Evolutionary conservation across 306 rosid species (phyloP), one percentile per base, ranked within the genome.

Genomic region (Leucaena leucocephala): DNA sequence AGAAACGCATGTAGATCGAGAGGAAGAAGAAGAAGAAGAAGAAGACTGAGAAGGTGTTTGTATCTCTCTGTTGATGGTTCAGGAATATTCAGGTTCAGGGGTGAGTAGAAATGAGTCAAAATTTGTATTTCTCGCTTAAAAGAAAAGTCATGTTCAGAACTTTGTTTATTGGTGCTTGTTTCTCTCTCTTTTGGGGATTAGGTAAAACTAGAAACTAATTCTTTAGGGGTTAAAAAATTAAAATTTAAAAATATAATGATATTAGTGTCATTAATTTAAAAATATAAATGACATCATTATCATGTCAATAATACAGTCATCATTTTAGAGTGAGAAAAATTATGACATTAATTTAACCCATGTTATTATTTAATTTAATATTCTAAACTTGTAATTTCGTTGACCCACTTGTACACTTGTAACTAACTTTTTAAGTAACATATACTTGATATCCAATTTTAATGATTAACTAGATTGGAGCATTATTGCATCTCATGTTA

Each of bases 251-350:
- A n/a, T n/a, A n/a, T n/a, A n/a, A n/a, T n/a, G n/a, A n/a, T n/a
- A n/a, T n/a, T n/a, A n/a, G n/a, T n/a, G n/a, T n/a, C n/a, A n/a
- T n/a, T n/a, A n/a, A 14, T 27, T 10, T 3, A 33, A 33, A 64
- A 38, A 36, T 6, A 42, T 65, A 3, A 65, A 65, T 38, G 43
- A 65, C 70, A 38, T 46, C 46, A 65, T 65, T 65, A 65, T 13
- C 17, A 65, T 65, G 70, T 65, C 67, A 61, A 61, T 65, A 65
- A 65, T 65, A 17, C 22, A 36, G 44, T 16, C 44, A 38, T 65
- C 46, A 38, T 65, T 38, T 38, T 38, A 16, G 46, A 0, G 15
- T 2, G 39, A 39, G 66, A 16, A 10, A 59, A 27, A 59, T 59
- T 9, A 59, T 27, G 17, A 12, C 27, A 11, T 4, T 27, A 27